A percentile compares a stretch with the other conserved stretches of the same genome.
These are phyloP conservation scores for Cyathus striatus DNA, from an alignment of 768 basidiomycete species.

Conservation along the genomic window DNA sequence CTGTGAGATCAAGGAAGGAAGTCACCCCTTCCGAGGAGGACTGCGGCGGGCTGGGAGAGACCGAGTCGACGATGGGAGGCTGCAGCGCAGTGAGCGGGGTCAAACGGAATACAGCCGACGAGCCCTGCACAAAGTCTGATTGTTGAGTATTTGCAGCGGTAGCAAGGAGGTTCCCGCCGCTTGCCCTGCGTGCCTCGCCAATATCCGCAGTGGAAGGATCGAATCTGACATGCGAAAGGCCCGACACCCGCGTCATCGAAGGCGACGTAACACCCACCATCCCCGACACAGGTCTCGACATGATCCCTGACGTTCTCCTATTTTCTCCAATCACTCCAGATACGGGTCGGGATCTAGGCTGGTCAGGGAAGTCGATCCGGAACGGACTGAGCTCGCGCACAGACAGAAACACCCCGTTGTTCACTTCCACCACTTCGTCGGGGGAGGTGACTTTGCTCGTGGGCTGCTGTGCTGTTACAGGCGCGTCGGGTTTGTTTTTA, in stretches of 20 bases:
- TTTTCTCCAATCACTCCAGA: background rate
- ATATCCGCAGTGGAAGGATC: conserved; percentile 5
- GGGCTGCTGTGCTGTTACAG: background rate
- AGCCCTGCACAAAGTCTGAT: conserved; percentile 13
- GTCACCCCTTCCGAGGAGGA: conserved; percentile 3
- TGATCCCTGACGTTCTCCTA: background rate
- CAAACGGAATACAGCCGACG: conserved; percentile 14
- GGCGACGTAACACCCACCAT: background rate
- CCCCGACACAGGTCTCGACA: background rate
- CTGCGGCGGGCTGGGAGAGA: conserved; percentile 3
- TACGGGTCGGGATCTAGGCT: background rate
- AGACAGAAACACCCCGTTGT: conserved; percentile 20
- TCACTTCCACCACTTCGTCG: conserved; percentile 6
- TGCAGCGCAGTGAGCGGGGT: conserved; percentile 18
- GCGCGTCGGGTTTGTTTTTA: background rate
- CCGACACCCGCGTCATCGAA: conserved; percentile 3
- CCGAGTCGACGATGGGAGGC: conserved; percentile 2
- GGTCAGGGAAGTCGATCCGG: conserved; percentile 29
- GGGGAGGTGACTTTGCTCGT: background rate
- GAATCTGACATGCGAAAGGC: conserved; percentile 11
- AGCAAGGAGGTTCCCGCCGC: background rate
- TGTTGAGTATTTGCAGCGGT: conserved; percentile 1
- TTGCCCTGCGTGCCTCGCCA: background rate
- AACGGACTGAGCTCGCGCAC: conserved; percentile 43
- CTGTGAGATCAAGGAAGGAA: conserved; percentile 36